These are phyloP conservation scores for Amanita molliuscula DNA, from an alignment of 768 basidiomycete species.

Conservation along the genomic window DNA sequence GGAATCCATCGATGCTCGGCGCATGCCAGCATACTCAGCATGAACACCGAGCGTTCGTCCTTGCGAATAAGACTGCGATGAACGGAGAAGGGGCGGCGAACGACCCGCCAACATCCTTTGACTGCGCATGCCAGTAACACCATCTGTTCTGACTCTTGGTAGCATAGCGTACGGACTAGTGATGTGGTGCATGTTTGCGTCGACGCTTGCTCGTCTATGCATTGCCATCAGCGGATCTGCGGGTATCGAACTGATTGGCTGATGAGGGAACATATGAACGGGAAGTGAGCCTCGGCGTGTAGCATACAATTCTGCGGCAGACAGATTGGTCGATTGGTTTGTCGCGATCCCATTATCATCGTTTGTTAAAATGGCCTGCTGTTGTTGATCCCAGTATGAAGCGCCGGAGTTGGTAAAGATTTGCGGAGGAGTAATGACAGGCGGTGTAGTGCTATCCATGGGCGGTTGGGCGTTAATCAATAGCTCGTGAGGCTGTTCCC, in stretches of 20 bases:
- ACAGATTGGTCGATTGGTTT: background rate
- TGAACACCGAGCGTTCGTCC: conserved; percentile 14
- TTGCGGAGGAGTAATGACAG: conserved; percentile 24
- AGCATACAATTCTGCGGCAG: conserved; percentile 18
- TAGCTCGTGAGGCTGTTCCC: conserved; percentile 2
- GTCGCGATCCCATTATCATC: background rate
- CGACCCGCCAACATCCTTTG: conserved; percentile 23
- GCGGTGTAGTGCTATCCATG: conserved; percentile 7
- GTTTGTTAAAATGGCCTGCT: conserved; percentile 1
- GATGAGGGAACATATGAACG: conserved; percentile 25
- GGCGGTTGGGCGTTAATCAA: background rate
- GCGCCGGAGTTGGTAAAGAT: conserved; percentile 24
- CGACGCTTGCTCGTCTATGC: conserved; percentile 33
- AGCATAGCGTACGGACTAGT: conserved; percentile 40
- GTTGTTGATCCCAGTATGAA: conserved; percentile 14
- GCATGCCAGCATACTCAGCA: conserved; percentile 24
- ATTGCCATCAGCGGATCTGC: conserved; percentile 31
- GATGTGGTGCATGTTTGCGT: conserved; percentile 35
- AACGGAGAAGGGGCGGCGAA: conserved; percentile 18
- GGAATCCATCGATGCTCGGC: conserved; percentile 33
- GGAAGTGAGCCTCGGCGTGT: conserved; percentile 51
- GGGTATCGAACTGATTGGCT: conserved; percentile 18
- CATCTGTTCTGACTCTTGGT: conserved; percentile 43
- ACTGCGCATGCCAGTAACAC: conserved; percentile 27
- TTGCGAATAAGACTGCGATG: conserved; percentile 20